Evolutionary conservation across 2,329 filamentous ascomycete species (phyloP), one percentile per base, ranked within the genome.

Genomic region (Xylariaceae sp.): DNA sequence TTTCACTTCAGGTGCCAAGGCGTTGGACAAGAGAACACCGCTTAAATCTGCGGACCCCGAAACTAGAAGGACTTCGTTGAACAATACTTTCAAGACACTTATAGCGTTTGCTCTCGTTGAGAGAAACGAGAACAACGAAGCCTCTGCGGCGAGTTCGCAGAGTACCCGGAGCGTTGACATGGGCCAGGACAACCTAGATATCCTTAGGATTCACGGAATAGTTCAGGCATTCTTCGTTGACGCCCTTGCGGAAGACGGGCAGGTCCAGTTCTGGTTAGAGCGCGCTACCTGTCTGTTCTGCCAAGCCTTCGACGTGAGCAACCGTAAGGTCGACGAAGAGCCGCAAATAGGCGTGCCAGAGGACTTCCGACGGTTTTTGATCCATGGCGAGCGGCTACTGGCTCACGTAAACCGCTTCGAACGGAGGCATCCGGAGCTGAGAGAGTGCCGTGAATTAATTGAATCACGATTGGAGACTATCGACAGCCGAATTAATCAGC

Each of bases 141-240:
- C 72, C 7, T 74, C 75, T 12, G 72, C 74, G 2, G 62, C 70
- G 2, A 77, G 74, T 59, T 81, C 77, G 6, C 73, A 68, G 51
- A 77, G 71, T 49, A 74, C 74, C 4, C 71, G 66, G 40, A 73
- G 73, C 56, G 69, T 74, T 41, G 75, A 80, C 55, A 73, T 74
- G 66, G 61, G 72, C 2, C 69, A 72, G 10, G 79, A 82, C 37
- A 75, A 71, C 41, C 70, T 82, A 7, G 81, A 84, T 52, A 75
- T 82, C 19, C 74, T 84, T 1, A 69, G 77, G 20, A 70, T 83
- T 7, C 81, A 83, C 60, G 76, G 75, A 29, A 79, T 83, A 4
- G 78, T 83, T 1, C 81, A 83, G 57, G 76, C 75, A 2, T 83
- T 82, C 59, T 81, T 83, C 54, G 70, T 79, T 20, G 79, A 81